These are phyloP conservation scores for Lactifluus hygrophoroides DNA, from an alignment of 768 basidiomycete genomes.

Conservation along the genomic window DNA sequence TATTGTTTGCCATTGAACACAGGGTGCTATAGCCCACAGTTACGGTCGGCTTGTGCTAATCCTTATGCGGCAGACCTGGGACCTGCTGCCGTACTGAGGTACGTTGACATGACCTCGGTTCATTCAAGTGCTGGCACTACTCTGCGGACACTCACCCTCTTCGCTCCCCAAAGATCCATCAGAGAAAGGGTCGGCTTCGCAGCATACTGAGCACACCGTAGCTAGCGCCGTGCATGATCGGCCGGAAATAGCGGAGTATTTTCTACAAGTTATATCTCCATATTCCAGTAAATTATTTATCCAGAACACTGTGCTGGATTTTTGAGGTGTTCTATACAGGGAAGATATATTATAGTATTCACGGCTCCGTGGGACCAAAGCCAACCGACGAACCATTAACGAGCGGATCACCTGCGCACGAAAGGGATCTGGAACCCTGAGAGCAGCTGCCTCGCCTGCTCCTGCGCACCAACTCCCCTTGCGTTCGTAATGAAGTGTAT, in stretches of 20 bases:
- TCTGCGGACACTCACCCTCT: background rate
- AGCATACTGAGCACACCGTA: background rate
- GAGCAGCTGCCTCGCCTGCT: conserved; percentile 75
- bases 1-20: background rate
- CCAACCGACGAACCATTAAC: background rate
- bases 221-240: background rate
- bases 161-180: background rate
- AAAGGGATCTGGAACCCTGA: conserved; percentile 94
- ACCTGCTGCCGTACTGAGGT: too few species aligned
- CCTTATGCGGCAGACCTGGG: background rate
- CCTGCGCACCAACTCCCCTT: conserved; percentile 81
- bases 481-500: conserved; percentile 91
- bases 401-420: conserved; percentile 30
- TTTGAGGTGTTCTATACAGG: background rate
- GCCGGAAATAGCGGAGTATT: background rate
- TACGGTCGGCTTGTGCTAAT: background rate
- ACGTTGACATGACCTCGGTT: background rate
- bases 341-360: background rate
- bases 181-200: background rate
- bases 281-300: background rate
- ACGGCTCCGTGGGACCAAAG: background rate
- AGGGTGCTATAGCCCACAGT: too few species aligned
- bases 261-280: background rate
- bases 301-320: background rate
- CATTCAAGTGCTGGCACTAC: background rate